Percentiles rank a stretch among this genome's conserved stretches.
These are phyloP conservation scores for Sarocladium kiliense DNA, from an alignment of 2,329 filamentous ascomycete genomes.

Conservation along the genomic window DNA sequence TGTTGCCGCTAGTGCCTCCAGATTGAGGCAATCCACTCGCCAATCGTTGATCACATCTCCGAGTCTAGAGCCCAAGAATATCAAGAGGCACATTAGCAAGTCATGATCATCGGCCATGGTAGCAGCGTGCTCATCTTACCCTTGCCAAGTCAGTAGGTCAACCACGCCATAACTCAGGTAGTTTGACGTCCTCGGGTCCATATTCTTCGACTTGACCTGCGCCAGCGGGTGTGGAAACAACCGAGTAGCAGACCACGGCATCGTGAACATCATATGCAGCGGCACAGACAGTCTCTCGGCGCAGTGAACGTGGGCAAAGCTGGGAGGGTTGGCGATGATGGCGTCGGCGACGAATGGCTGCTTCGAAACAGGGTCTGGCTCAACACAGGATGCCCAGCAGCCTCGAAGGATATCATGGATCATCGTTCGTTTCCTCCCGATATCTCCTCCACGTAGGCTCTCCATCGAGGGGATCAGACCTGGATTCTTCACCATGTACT, in stretches of 20 bases:
- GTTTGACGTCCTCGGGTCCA: slow-evolving; percentile 1
- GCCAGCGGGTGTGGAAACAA: slow-evolving; percentile 83
- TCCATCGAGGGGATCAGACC: slow-evolving; percentile 23
- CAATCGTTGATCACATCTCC: slow-evolving; percentile 71
- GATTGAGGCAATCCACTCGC: slow-evolving; percentile 52
- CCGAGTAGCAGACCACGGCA: slow-evolving; percentile 86
- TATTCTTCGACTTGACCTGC: slow-evolving; percentile 69
- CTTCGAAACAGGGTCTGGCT: slow-evolving; percentile 14
- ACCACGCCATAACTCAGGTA: slow-evolving; percentile 38
- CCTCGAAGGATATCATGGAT: slow-evolving; percentile 22
- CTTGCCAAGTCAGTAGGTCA: slow-evolving; percentile 72
- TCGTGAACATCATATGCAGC: slow-evolving; percentile 86
- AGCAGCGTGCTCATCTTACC: no score
- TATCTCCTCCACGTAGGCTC: slow-evolving; percentile 20
- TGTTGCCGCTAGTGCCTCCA: slow-evolving; percentile 59
- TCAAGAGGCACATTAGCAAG: no score
- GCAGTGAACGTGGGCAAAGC: slow-evolving; percentile 70
- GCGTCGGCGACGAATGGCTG: slow-evolving; percentile 77
- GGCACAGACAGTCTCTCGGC: slow-evolving; percentile 72
- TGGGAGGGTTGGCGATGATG: slow-evolving; percentile 74
- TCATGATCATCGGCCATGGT: no score
- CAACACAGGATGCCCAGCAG: slow-evolving; percentile 25
- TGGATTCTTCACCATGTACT: slow-evolving; percentile 26
- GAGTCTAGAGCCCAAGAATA: no score
- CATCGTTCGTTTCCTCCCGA: slow-evolving; percentile 21